Base-by-base conservation (phyloP, 306 rosid genomes). In the Prosopis cineraria region DNA sequence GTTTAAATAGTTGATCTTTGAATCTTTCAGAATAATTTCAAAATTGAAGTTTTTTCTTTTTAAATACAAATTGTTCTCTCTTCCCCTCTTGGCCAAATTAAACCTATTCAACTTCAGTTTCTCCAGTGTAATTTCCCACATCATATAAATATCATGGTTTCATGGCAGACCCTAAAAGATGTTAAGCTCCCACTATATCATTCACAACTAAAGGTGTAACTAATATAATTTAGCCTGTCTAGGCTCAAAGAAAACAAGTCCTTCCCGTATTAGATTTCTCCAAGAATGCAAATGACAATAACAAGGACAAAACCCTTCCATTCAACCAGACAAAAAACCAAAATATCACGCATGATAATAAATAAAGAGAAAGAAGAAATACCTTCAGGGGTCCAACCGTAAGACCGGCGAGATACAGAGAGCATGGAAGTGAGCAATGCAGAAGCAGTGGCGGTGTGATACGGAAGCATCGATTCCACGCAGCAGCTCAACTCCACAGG, bases 341-440 rank as follows among this genome's bases (percentile, higher is more conserved):
- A 73, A 47, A 53, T 30, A 67, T 33, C 19, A 29, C 41, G 13
- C 2, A 59, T 30, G n/a, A 59, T 48, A n/a, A n/a, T 10, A 13
- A 10, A 16, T 11, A 29, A 44, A n/a, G 20, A 10, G 5, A n/a
- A 33, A 60, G 27, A 47, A 0, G 45, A 10, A 82, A 77, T 87
- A 95, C 98, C 98, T 87, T 95, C 97, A 48, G 89, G 81, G 48
- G 88, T 91, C 99, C 99, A 95, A 82, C 90, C 90, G 58, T 78
- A 87, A 9, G 90, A 80, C 43, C 94, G 89, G 78, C 85, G 80
- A 76, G 96, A 91, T 19, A 86, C 91, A 31, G 97, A 92, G 37
- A 95, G 93, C 98, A 91, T 89, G 31, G 98, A 95, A 56, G 85
- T 93, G 66, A 95, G 88, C 89, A 95, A 88, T 72, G 99, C 97